phyloP scores from a whole-genome alignment of 768 basidiomycete genomes.

The Pleurotus salmoneostramineus region DNA sequence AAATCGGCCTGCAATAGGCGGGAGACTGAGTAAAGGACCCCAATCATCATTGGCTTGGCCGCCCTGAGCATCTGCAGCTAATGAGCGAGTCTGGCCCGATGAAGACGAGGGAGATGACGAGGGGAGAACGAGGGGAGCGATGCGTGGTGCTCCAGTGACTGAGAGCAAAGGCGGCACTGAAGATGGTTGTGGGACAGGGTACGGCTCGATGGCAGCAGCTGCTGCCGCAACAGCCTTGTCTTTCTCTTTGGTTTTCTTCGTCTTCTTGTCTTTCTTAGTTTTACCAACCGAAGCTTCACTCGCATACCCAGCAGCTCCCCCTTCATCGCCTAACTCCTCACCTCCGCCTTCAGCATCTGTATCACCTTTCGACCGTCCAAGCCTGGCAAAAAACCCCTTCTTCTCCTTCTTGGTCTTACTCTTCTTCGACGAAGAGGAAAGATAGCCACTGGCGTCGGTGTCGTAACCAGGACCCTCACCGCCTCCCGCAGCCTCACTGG shows the following conservation, averaged over 20 bases:
- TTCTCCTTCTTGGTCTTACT: conserved; percentile 1
- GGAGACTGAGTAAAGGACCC: conserved; percentile 20
- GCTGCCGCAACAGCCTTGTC: too few relatives aligned
- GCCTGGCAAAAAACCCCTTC: neutral
- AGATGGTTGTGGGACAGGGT: conserved; percentile 23
- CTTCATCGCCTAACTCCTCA: conserved; percentile 32
- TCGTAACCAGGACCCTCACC: neutral
- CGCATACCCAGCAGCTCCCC: conserved; percentile 34
- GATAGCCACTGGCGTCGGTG: conserved; percentile 1
- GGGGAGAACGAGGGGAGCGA: too few relatives aligned
- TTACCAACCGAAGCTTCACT: conserved; percentile 25
- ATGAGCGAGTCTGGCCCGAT: conserved; percentile 34
- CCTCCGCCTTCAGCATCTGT: conserved; percentile 17
- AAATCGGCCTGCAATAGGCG: conserved; percentile 47
- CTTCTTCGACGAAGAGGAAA: conserved; percentile 6
- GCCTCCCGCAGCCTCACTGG: neutral
- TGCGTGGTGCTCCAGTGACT: conserved; percentile 35
- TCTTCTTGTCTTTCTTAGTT: conserved; percentile 21
- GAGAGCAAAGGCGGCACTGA: conserved; percentile 26
- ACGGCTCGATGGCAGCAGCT: too few relatives aligned
- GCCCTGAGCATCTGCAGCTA: conserved; percentile 29
- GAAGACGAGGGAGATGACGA: too few relatives aligned
- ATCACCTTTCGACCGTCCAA: conserved; percentile 29
- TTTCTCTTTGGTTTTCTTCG: conserved; percentile 20
- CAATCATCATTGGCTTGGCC: conserved; percentile 16